Evolutionary conservation across 75 land plant species (phyloP).

Genomic region (Isoetes taiwanensis): DNA sequence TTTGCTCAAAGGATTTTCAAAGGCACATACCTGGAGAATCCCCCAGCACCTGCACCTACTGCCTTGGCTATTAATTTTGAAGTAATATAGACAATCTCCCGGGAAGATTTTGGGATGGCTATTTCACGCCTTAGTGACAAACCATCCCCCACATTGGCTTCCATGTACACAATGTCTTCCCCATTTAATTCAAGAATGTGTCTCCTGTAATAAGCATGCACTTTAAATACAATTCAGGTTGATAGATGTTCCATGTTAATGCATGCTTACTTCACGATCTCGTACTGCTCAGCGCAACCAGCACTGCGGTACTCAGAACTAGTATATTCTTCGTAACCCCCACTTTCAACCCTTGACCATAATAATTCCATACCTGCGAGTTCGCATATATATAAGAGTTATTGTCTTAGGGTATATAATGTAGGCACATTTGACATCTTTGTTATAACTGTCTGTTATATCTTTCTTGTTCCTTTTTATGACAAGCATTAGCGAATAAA

Average conservation of each 20-base stretch:
- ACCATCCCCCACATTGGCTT: conserved; percentile 87
- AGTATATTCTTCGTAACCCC: conserved; percentile 83
- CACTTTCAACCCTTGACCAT: conserved; percentile 51
- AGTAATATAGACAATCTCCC: conserved; percentile 33
- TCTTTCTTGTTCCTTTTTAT: too few species aligned
- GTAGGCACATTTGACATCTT: too few species aligned
- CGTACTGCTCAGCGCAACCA: conserved; percentile 67
- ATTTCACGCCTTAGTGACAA: conserved; percentile 42
- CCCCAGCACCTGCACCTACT: conserved; percentile 95
- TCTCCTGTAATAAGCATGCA: not conserved
- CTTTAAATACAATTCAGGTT: too few species aligned
- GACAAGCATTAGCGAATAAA: too few species aligned
- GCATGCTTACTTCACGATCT: conserved; percentile 20
- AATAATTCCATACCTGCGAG: conserved; percentile 58
- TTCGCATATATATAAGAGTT: not conserved
- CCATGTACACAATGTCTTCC: conserved; percentile 20
- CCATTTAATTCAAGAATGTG: not conserved
- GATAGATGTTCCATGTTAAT: too few species aligned
- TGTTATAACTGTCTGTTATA: too few species aligned
- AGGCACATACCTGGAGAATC: conserved; percentile 63
- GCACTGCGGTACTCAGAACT: conserved; percentile 54
- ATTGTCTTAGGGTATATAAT: not conserved
- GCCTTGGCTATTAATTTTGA: conserved; percentile 59
- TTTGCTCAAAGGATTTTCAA: not conserved
- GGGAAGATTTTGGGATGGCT: conserved; percentile 26